Evolutionary conservation across 192 early-diverging fungal species (phyloP).

Genomic region (Podila minutissima): DNA sequence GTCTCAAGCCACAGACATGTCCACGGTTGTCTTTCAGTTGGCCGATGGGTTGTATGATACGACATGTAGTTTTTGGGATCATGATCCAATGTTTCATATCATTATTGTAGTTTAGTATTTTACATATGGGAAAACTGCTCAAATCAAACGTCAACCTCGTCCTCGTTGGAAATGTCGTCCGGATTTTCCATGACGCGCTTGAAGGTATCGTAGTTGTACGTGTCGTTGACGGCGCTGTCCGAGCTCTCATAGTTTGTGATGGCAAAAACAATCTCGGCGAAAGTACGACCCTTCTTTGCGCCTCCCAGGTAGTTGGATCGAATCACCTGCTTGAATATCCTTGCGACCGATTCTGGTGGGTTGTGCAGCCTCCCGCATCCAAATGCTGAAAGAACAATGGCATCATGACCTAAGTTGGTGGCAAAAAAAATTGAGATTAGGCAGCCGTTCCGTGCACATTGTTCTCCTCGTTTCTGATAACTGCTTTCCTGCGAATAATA

Average conservation of each 20-base stretch:
- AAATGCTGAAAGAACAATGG: conserved; percentile 55
- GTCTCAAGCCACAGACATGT: no score
- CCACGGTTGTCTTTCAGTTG: no score
- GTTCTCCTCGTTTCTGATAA: background rate
- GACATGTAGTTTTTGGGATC: no score
- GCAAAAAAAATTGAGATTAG: background rate
- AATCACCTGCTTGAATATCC: conserved; percentile 56
- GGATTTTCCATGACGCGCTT: conserved; percentile 45
- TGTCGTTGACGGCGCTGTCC: conserved; percentile 8
- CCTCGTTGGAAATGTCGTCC: conserved; percentile 4
- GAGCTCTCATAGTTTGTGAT: conserved; percentile 30
- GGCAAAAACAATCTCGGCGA: conserved; percentile 44
- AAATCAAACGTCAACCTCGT: background rate
- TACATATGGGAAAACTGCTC: background rate
- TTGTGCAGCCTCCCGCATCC: conserved; percentile 55
- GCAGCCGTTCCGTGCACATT: background rate
- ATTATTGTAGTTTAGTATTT: background rate
- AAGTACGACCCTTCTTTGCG: conserved; percentile 38
- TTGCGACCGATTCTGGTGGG: conserved; percentile 47
- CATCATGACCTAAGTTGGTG: conserved; percentile 47
- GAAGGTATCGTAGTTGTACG: conserved; percentile 38
- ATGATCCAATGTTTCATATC: no score
- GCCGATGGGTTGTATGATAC: no score
- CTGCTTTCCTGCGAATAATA: background rate
- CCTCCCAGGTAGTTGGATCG: conserved; percentile 48